Evolutionary conservation across 495 filamentous ascomycete species (phyloP).

Genomic region (Xanthoparmelia taractica): DNA sequence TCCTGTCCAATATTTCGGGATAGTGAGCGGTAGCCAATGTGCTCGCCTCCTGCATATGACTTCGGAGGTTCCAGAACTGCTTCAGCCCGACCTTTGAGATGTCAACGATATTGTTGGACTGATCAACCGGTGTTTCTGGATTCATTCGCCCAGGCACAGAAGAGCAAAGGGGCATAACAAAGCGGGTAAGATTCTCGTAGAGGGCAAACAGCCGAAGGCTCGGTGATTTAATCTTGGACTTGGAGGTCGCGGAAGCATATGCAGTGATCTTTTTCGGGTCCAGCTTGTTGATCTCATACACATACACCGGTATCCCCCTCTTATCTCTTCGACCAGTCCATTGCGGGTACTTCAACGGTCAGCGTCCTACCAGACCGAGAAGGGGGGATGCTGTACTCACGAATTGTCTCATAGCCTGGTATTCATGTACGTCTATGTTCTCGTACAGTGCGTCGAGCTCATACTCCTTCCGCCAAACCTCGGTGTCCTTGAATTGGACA

Average conservation of each 20-base stretch:
- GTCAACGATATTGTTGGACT: constrained; percentile 84
- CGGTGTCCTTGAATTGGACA: constrained; percentile 78
- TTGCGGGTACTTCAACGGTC: constrained; percentile 67
- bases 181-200: constrained; percentile 83
- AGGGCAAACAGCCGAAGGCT: constrained; percentile 75
- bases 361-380: background rate
- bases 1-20: constrained; percentile 80
- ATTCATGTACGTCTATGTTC: constrained; percentile 73
- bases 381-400: constrained; percentile 39
- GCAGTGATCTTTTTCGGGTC: constrained; percentile 67
- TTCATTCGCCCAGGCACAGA: constrained; percentile 59
- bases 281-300: constrained; percentile 77
- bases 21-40: constrained; percentile 84
- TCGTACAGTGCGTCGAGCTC: constrained; percentile 64
- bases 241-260: constrained; percentile 56
- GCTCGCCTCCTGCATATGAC: constrained; percentile 84
- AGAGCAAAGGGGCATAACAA: constrained; percentile 75
- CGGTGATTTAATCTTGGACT: constrained; percentile 49
- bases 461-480: constrained; percentile 78
- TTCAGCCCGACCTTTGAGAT: constrained; percentile 74
- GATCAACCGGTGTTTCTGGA: constrained; percentile 68
- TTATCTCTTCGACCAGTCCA: constrained; percentile 84
- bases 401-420: constrained; percentile 67
- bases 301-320: constrained; percentile 81
- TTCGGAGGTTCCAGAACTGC: constrained; percentile 89